Conservation (phyloP, 2,329 filamentous ascomycete genomes). For the Metarhizium sp. region DNA sequence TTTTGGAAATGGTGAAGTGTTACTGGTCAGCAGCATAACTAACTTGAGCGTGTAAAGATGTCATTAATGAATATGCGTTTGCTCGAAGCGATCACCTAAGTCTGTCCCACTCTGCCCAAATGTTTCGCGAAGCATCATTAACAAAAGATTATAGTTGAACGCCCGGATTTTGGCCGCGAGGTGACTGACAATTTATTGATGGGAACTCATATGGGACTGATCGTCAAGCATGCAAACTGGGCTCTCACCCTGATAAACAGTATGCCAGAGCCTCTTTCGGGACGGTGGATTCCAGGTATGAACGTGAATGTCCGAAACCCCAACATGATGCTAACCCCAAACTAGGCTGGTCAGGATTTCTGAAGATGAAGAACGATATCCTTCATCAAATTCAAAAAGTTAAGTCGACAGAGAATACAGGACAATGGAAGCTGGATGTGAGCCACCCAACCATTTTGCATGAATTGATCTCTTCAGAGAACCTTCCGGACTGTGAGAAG, state of each 20-base stretch:
- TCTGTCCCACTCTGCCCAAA: constrained; percentile 6
- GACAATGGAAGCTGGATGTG: constrained; percentile 22
- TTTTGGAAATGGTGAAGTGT: not conserved
- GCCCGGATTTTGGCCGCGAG: constrained; percentile 23
- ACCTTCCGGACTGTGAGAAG: constrained; percentile 25
- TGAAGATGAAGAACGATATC: constrained; percentile 30
- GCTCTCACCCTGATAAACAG: constrained; percentile 24
- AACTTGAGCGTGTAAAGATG: constrained; percentile 14
- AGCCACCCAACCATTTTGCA: constrained; percentile 27
- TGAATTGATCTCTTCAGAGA: constrained; percentile 21
- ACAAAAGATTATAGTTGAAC: constrained; percentile 18
- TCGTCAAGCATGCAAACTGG: constrained; percentile 27
- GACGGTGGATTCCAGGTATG: constrained; percentile 22
- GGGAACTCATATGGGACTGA: constrained; percentile 27
- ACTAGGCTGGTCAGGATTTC: constrained; percentile 25
- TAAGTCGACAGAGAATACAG: constrained; percentile 22
- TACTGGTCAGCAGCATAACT: not conserved
- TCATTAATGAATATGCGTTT: constrained; percentile 31
- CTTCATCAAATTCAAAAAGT: constrained; percentile 25
- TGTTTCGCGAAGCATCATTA: not conserved
- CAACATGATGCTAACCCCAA: constrained; percentile 12
- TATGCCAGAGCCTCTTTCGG: constrained; percentile 25
- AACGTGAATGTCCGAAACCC: not conserved
- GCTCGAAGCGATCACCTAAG: constrained; percentile 23
- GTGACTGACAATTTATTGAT: constrained; percentile 26